Conservation (phyloP, 345 rosid species). For the Limnanthes douglasii region DNA sequence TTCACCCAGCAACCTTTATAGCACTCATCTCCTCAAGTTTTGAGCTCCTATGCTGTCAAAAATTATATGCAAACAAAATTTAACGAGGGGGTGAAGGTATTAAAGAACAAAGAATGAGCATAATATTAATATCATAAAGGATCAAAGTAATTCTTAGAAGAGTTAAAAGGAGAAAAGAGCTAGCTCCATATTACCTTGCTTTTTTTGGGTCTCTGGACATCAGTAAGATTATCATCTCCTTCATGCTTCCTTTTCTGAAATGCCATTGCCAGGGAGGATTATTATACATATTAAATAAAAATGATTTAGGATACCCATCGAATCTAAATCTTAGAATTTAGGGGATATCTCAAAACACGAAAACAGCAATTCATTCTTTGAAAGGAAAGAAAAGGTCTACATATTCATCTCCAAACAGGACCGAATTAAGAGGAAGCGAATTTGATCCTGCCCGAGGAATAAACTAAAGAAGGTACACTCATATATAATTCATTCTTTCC, state of each 20-base stretch:
- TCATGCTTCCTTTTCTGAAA: conserved; percentile 75
- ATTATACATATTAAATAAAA: conserved; percentile 1
- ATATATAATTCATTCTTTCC: neutral
- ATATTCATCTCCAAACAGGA: neutral
- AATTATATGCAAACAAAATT: neutral
- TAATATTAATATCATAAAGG: neutral
- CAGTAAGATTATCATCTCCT: conserved; percentile 58
- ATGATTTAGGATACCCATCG: neutral
- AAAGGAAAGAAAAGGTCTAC: neutral
- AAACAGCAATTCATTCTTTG: neutral
- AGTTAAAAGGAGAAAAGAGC: neutral
- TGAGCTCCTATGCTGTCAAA: conserved; percentile 48
- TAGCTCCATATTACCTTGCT: conserved; percentile 40
- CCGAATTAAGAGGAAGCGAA: neutral
- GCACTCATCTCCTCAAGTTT: conserved; percentile 56
- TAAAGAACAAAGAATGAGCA: neutral
- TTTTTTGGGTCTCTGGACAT: conserved; percentile 54
- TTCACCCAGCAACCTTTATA: conserved; percentile 61
- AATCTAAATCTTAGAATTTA: neutral
- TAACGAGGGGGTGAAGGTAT: neutral
- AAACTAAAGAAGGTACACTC: neutral
- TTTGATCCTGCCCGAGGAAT: neutral
- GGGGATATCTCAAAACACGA: neutral
- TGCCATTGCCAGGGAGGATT: conserved; percentile 4
- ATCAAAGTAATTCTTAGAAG: no score